phyloP scores from a whole-genome alignment of 768 basidiomycete species.

The Termitomyces sp. region DNA sequence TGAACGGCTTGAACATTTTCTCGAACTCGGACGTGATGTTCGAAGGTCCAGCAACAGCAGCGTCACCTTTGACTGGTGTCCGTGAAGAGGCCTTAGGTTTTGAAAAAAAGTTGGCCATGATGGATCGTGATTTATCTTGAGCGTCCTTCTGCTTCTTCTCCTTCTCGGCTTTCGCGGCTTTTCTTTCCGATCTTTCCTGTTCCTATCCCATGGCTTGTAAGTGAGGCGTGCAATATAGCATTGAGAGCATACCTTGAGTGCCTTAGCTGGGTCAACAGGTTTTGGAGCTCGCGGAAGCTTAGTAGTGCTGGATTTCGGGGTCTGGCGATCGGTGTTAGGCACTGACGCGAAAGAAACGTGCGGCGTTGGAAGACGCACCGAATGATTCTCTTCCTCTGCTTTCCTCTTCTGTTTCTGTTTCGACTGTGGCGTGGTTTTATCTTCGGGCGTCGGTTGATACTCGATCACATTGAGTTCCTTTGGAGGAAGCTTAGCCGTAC shows the following conservation, averaged over 20 bases:
- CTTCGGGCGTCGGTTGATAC: slow-evolving; percentile 25
- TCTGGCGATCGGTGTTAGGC: slow-evolving; percentile 3
- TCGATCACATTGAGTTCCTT: slow-evolving; percentile 32
- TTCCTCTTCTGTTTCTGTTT: slow-evolving; percentile 36
- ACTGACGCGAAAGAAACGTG: not conserved
- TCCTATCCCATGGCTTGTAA: slow-evolving; percentile 42
- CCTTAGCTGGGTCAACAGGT: slow-evolving; percentile 53
- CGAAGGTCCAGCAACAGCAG: slow-evolving; percentile 36
- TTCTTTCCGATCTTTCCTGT: slow-evolving; percentile 67
- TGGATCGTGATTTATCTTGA: slow-evolving; percentile 67
- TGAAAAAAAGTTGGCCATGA: slow-evolving; percentile 79
- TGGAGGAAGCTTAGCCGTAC: slow-evolving; percentile 30
- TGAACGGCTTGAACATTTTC: slow-evolving; percentile 75
- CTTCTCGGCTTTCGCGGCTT: slow-evolving; percentile 64
- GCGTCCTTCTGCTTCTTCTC: slow-evolving; percentile 72
- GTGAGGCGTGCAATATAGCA: not conserved
- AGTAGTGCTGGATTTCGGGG: slow-evolving; percentile 12
- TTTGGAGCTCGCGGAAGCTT: slow-evolving; percentile 48
- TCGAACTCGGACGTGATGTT: slow-evolving; percentile 62
- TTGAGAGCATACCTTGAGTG: slow-evolving; percentile 45
- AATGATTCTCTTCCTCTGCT: slow-evolving; percentile 38
- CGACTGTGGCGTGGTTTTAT: slow-evolving; percentile 24
- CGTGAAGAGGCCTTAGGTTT: slow-evolving; percentile 47
- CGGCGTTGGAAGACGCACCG: slow-evolving; percentile 26
- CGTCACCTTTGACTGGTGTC: slow-evolving; percentile 22